Evolutionary conservation across 352 stramenopile species (phyloP).

Genomic region (Phytophthora melonis): DNA sequence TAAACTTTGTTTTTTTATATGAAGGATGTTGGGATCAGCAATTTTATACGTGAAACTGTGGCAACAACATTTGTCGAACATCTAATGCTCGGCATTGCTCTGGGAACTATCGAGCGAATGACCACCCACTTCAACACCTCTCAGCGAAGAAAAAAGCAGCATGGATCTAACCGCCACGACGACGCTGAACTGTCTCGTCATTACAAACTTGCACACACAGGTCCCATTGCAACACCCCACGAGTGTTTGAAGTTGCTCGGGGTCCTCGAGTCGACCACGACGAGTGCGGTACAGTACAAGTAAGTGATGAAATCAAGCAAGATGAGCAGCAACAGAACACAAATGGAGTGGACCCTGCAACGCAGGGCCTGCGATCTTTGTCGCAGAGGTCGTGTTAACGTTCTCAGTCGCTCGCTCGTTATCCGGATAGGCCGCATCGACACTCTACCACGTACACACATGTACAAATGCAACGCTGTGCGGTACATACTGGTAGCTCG

Average conservation of each 20-base stretch:
- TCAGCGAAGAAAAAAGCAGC: no score
- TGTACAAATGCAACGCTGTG: no score
- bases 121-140: no score
- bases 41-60: no score
- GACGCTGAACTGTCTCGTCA: neutral
- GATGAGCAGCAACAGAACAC: neutral
- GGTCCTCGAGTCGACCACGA: neutral
- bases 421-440: neutral
- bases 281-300: no score
- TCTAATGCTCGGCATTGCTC: no score
- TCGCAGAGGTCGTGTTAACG: slow-evolving; percentile 11
- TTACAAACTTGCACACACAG: neutral
- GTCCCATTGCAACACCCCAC: neutral
- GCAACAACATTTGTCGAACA: no score
- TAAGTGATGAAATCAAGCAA: neutral
- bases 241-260: neutral
- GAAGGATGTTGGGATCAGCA: no score
- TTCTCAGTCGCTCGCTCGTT: neutral
- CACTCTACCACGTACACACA: neutral
- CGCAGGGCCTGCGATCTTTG: neutral
- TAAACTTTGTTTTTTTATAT: no score
- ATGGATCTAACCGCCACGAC: neutral
- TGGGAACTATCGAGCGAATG: no score
- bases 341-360: neutral
- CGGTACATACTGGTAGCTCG: neutral